Conservation (phyloP, 495 filamentous ascomycete species). For the Lasiosphaeria ovina region DNA sequence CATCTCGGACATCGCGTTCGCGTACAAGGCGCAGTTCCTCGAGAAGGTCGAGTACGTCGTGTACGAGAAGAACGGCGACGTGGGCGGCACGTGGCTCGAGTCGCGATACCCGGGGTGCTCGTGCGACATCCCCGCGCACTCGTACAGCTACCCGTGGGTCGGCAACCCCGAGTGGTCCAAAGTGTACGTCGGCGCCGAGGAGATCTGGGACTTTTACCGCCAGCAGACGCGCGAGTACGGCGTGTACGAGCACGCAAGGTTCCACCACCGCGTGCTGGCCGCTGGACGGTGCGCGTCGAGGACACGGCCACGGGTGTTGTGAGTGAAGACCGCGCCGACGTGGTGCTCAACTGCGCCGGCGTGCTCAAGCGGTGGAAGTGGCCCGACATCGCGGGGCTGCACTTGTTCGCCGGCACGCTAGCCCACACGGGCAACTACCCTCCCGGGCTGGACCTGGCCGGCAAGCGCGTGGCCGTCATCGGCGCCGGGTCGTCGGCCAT, state of each 20-base stretch:
- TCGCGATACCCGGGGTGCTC: conserved; percentile 50
- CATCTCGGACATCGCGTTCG: conserved; percentile 24
- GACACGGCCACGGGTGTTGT: conserved; percentile 1
- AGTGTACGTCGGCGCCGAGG: background rate
- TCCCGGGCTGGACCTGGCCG: conserved; percentile 40
- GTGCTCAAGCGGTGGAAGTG: conserved; percentile 31
- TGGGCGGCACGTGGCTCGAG: conserved; percentile 54
- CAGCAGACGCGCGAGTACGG: conserved; percentile 52
- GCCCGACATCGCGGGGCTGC: conserved; percentile 47
- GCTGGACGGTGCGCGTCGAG: conserved; percentile 13
- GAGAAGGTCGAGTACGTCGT: conserved; percentile 41
- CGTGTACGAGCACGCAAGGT: conserved; percentile 52
- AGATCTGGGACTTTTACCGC: conserved; percentile 5
- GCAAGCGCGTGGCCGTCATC: conserved; percentile 45
- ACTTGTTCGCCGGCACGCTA: conserved; percentile 41
- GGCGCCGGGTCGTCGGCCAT: conserved; percentile 41
- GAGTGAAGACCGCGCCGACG: conserved; percentile 6
- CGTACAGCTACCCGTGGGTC: conserved; percentile 35
- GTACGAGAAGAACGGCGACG: conserved; percentile 70
- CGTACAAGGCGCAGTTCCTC: conserved; percentile 19
- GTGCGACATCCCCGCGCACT: conserved; percentile 22
- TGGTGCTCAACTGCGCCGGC: conserved; percentile 8
- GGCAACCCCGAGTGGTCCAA: conserved; percentile 39
- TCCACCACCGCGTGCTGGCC: conserved; percentile 30
- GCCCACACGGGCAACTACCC: conserved; percentile 55